Conservation (phyloP, 108 stramenopile species). For the Bacterosira constricta region DNA sequence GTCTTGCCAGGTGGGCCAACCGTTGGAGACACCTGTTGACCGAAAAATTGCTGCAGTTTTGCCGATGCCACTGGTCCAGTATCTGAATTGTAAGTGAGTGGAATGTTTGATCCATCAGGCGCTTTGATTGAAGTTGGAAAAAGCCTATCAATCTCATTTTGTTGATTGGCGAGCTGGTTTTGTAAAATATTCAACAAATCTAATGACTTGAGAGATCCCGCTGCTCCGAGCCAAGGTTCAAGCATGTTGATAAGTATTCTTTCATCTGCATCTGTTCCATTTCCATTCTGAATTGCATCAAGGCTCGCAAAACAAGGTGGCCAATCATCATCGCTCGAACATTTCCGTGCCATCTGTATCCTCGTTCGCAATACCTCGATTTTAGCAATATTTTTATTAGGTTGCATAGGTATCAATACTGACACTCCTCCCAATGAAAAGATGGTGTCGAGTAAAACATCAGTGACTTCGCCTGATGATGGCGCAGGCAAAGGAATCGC, state of each 20-base stretch:
- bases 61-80: constrained; percentile 48
- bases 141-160: constrained; percentile 21
- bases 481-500: constrained; percentile 56
- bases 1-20: constrained; percentile 45
- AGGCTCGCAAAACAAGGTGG: constrained; percentile 48
- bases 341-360: constrained; percentile 33
- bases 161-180: constrained; percentile 30
- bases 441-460: constrained; percentile 54
- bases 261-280: constrained; percentile 24
- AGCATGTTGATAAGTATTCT: constrained; percentile 34
- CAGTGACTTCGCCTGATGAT: constrained; percentile 41
- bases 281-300: constrained; percentile 30
- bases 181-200: constrained; percentile 46
- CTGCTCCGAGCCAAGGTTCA: constrained; percentile 60
- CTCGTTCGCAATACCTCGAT: constrained; percentile 47
- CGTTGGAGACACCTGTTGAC: constrained; percentile 33
- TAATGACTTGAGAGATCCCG: constrained; percentile 51
- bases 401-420: constrained; percentile 41
- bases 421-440: constrained; percentile 50
- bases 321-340: constrained; percentile 29
- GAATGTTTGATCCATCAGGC: constrained; percentile 60
- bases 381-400: constrained; percentile 29
- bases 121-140: constrained; percentile 51
- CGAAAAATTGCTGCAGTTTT: constrained; percentile 77
- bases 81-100: constrained; percentile 46